Evolutionary conservation across 345 rosid genomes (phyloP).

Genomic region (Punica granatum): DNA sequence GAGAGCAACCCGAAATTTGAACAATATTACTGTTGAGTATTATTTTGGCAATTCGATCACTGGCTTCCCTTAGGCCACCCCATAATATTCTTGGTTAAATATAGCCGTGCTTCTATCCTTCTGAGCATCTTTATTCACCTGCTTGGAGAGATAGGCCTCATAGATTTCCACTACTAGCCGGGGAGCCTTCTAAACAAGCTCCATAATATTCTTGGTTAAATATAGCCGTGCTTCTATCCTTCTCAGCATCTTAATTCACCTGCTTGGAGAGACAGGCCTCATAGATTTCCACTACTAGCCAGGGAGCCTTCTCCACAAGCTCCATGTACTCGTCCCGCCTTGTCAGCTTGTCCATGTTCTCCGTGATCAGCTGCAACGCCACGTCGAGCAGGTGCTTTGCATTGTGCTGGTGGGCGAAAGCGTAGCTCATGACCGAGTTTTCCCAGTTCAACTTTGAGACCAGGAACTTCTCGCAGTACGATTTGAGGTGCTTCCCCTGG

Average conservation of each 20-base stretch:
- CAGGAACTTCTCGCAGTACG: slow-evolving; percentile 62
- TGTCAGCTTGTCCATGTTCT: slow-evolving; percentile 76
- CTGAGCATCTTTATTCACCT: slow-evolving; percentile 63
- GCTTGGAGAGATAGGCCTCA: slow-evolving; percentile 62
- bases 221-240: too few species aligned
- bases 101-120: too few species aligned
- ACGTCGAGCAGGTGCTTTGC: slow-evolving; percentile 63
- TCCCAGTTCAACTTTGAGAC: slow-evolving; percentile 71
- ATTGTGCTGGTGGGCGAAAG: slow-evolving; percentile 80
- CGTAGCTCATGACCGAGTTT: slow-evolving; percentile 62
- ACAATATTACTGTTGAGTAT: too few species aligned
- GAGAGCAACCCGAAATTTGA: too few species aligned
- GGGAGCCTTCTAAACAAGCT: slow-evolving; percentile 73
- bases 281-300: slow-evolving; percentile 67
- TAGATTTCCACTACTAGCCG: slow-evolving; percentile 69
- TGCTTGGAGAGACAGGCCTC: slow-evolving; percentile 66
- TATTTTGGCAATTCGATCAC: too few species aligned
- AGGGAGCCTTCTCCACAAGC: slow-evolving; percentile 71
- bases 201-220: too few species aligned
- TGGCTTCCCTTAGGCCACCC: too few species aligned
- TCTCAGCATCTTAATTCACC: slow-evolving; percentile 59
- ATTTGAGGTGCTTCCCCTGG: slow-evolving; percentile 72
- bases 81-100: too few species aligned
- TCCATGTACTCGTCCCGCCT: slow-evolving; percentile 57
- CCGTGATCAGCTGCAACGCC: slow-evolving; percentile 52